phyloP scores from a whole-genome alignment of 192 early-diverging fungal species.

The Entomortierella chlamydospora region DNA sequence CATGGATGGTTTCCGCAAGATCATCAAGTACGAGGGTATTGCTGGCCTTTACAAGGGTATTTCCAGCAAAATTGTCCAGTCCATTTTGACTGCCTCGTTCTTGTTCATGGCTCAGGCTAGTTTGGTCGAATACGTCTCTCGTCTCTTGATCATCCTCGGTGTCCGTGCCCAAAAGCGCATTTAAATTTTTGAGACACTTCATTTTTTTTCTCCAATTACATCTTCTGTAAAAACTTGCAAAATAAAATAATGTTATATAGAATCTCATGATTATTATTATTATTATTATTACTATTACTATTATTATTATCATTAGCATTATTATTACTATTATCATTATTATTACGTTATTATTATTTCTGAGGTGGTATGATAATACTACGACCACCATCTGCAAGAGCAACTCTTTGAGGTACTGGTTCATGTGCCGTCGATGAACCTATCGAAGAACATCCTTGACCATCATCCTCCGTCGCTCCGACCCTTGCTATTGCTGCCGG shows the following conservation, averaged over 20 bases:
- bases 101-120: conserved; percentile 95
- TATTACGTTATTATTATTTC: too few relatives aligned
- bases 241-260: too few relatives aligned
- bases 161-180: conserved; percentile 48
- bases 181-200: conserved; percentile 4
- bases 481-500: too few relatives aligned
- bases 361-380: neutral
- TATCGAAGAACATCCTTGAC: neutral
- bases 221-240: neutral
- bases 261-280: neutral
- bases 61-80: conserved; percentile 95
- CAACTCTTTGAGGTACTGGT: neutral
- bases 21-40: conserved; percentile 90
- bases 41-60: conserved; percentile 91
- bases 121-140: conserved; percentile 76
- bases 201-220: neutral
- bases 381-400: neutral
- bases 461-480: neutral
- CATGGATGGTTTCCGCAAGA: conserved; percentile 91
- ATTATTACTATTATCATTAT: too few relatives aligned
- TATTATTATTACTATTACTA: too few relatives aligned
- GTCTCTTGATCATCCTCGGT: conserved; percentile 37
- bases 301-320: too few relatives aligned
- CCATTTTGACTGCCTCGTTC: conserved; percentile 94
- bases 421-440: conserved; percentile 1